Evolutionary conservation across 305 asterid species (phyloP), one percentile per base, ranked within the genome.

Genomic region (Fraxinus baroniana): DNA sequence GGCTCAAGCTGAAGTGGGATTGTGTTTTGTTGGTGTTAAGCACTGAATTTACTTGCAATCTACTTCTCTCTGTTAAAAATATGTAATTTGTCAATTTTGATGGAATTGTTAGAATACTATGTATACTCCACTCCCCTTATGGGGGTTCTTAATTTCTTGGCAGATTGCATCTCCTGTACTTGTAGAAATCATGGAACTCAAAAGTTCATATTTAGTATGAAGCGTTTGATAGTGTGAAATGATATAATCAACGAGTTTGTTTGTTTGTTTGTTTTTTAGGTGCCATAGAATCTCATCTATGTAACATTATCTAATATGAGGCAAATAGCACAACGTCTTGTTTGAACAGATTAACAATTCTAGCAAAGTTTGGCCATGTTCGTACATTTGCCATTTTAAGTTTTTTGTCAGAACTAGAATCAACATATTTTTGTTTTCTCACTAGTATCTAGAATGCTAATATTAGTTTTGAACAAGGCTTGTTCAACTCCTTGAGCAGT

Each of bases 1-100:
- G 82, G 97, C 98, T 24, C 98, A 96, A 85, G 97, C 99, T 86
- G 99, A 96, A 91, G 98, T 96, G 79, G 99, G 98, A 66, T 82
- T 96, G 89, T 96, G 99, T 87, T 96, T 94, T 89, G 92, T 89
- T 71, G 97, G 99, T 78, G 90, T 96, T 24, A 96, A 93, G 83
- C 93, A 92, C 36, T 95, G 79, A 89, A 68, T 28, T 10, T 68
- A 68, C 37, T 26, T 68, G 36, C 74, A 12, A 68, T 30, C 3
- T 64, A 74, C 68, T 2, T 6, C 75, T 5, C 20, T 12, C 5
- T 44, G 41, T n/a, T 46, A 55, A 77, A 20, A 49, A 49, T 76
- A 39, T 84, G 83, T 78, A 76, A 81, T 37, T 44, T 72, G 52
- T 76, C 26, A 79, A 74, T 83, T 83, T 83, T 79, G 83, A 33